These are phyloP conservation scores for Chimonanthus salicifolius DNA, from an alignment of 164 flowering plant species.

Conservation along the genomic window DNA sequence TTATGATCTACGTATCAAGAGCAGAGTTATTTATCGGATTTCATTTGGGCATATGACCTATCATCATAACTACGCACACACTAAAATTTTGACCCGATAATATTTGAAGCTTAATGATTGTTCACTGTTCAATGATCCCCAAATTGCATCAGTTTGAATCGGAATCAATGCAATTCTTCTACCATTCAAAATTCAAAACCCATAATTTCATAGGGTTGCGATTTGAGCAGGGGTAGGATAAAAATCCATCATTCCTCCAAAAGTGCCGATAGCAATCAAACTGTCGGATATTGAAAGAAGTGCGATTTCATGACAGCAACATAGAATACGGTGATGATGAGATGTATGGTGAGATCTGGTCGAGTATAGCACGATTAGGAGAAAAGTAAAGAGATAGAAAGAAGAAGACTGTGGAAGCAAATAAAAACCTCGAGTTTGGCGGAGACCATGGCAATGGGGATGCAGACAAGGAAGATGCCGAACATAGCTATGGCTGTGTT, in stretches of 20 bases:
- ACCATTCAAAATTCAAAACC: background rate
- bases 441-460: conserved; percentile 87
- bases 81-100: background rate
- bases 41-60: background rate
- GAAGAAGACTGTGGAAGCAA: background rate
- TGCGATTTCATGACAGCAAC: too few species aligned
- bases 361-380: background rate
- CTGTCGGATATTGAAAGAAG: background rate
- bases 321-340: background rate
- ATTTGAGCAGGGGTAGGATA: background rate
- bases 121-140: background rate
- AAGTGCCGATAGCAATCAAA: background rate
- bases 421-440: conserved; percentile 85
- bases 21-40: background rate
- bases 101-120: background rate
- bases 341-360: background rate
- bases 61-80: background rate
- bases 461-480: conserved; percentile 73
- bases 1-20: background rate
- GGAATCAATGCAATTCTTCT: background rate
- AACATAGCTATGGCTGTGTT: conserved; percentile 90
- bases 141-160: background rate
- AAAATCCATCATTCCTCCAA: background rate
- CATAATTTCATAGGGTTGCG: background rate
- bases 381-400: background rate